Evolutionary conservation across 2,329 filamentous ascomycete genomes (phyloP).

Genomic region (Tolypocladium nubicola): DNA sequence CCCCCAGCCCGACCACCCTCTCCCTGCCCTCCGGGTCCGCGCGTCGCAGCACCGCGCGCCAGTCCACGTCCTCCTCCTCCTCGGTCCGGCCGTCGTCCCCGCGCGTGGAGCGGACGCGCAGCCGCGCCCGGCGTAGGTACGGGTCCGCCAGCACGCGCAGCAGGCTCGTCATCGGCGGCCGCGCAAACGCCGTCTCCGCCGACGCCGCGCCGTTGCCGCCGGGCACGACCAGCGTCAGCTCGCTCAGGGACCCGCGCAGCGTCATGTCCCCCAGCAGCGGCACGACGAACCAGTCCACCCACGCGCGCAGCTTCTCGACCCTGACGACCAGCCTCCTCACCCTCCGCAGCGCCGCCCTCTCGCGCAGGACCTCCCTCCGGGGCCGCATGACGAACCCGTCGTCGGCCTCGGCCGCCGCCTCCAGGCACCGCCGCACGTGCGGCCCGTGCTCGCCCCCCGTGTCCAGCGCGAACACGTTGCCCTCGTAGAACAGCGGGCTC

Average conservation of each 20-base stretch:
- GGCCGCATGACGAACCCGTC: conserved; percentile 6
- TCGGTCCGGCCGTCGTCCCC: conserved; percentile 4
- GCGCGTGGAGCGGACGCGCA: conserved; percentile 26
- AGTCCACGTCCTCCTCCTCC: conserved; percentile 15
- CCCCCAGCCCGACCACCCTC: conserved; percentile 7
- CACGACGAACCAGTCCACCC: conserved; percentile 17
- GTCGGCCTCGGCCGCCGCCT: conserved; percentile 7
- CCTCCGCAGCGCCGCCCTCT: conserved; percentile 13
- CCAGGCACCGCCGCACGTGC: conserved; percentile 15
- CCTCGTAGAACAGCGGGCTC: conserved; percentile 20
- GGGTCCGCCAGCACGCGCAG: conserved; percentile 33
- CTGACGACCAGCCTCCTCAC: conserved; percentile 16
- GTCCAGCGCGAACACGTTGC: conserved; percentile 20
- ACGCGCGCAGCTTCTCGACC: conserved; percentile 19
- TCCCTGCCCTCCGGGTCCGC: conserved; percentile 18
- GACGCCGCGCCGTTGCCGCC: background rate
- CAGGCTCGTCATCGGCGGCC: conserved; percentile 21
- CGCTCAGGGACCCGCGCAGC: conserved; percentile 17
- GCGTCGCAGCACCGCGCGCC: conserved; percentile 17
- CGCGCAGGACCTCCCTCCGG: conserved; percentile 8
- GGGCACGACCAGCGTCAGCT: conserved; percentile 8
- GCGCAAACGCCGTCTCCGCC: conserved; percentile 8
- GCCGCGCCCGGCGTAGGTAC: conserved; percentile 27
- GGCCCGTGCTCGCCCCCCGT: conserved; percentile 14
- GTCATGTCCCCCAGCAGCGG: conserved; percentile 20